Evolutionary conservation across 768 basidiomycete species (phyloP).

Genomic region (Psilocybe subaeruginosa): DNA sequence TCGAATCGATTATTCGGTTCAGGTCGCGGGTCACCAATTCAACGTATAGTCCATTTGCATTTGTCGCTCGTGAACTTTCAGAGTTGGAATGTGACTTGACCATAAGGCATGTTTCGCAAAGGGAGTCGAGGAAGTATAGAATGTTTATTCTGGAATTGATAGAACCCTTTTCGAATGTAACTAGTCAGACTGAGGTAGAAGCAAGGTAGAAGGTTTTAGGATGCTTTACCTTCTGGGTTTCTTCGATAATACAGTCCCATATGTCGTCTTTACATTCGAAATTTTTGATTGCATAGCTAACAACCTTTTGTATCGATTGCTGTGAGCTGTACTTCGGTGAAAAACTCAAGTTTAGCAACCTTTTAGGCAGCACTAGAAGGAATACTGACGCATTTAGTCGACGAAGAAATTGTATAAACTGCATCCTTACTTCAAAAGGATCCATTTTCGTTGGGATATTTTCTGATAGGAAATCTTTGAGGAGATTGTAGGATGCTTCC

Average conservation of each 20-base stretch:
- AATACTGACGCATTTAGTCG: slow-evolving; percentile 39
- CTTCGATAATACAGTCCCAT: slow-evolving; percentile 92
- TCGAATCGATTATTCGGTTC: slow-evolving; percentile 72
- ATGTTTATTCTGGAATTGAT: slow-evolving; percentile 94
- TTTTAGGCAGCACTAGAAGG: neutral
- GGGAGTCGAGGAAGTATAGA: slow-evolving; percentile 86
- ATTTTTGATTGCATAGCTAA: slow-evolving; percentile 83
- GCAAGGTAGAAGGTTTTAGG: slow-evolving; percentile 26
- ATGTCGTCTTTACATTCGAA: slow-evolving; percentile 89
- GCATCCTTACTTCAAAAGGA: slow-evolving; percentile 44
- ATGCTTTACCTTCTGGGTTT: slow-evolving; percentile 77
- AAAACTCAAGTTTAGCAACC: slow-evolving; percentile 21
- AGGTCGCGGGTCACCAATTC: slow-evolving; percentile 82
- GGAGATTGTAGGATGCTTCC: too few relatives aligned
- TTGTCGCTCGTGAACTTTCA: slow-evolving; percentile 35
- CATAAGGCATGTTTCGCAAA: slow-evolving; percentile 79
- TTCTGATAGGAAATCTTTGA: neutral
- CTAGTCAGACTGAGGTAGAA: neutral
- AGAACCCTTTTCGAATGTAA: slow-evolving; percentile 56
- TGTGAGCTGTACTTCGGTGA: slow-evolving; percentile 60
- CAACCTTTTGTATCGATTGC: slow-evolving; percentile 87
- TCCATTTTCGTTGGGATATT: slow-evolving; percentile 27
- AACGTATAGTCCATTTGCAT: slow-evolving; percentile 63
- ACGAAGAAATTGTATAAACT: slow-evolving; percentile 36
- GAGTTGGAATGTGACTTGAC: slow-evolving; percentile 60